A percentile compares a stretch with the other conserved stretches of the same genome.
These are phyloP conservation scores for Xerocomellus chrysenteron DNA, from an alignment of 768 basidiomycete species.

Conservation along the genomic window DNA sequence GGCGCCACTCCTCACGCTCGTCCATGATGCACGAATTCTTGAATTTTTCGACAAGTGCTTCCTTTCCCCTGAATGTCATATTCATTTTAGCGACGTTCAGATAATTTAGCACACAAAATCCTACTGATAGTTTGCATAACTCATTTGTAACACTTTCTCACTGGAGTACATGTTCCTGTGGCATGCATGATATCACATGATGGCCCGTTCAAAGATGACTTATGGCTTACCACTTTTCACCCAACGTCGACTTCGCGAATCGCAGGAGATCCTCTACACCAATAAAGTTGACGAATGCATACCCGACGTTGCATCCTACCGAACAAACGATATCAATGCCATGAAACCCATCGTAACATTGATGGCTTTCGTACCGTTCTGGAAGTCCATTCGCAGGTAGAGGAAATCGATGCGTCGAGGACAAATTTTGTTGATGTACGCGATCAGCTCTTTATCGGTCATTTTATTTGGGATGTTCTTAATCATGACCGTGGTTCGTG, in stretches of 20 bases:
- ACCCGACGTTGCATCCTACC: slow-evolving; percentile 73
- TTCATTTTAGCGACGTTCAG: slow-evolving; percentile 8
- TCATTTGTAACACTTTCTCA: slow-evolving; percentile 88
- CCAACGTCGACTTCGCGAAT: slow-evolving; percentile 73
- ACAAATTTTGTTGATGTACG: slow-evolving; percentile 69
- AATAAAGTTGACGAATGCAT: slow-evolving; percentile 91
- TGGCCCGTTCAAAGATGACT: background rate
- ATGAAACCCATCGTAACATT: background rate
- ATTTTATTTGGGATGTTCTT: slow-evolving; percentile 95
- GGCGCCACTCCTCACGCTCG: slow-evolving; percentile 77
- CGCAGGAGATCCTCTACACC: slow-evolving; percentile 68
- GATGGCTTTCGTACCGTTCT: slow-evolving; percentile 54
- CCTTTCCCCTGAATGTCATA: slow-evolving; percentile 64
- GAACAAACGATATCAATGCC: slow-evolving; percentile 1
- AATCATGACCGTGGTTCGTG: slow-evolving; percentile 83
- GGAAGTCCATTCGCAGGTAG: slow-evolving; percentile 85
- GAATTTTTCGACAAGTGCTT: slow-evolving; percentile 88
- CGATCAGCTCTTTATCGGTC: slow-evolving; percentile 69
- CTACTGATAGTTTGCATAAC: slow-evolving; percentile 90
- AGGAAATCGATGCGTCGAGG: slow-evolving; percentile 81
- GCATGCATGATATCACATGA: slow-evolving; percentile 3
- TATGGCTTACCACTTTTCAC: slow-evolving; percentile 70
- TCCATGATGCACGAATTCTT: slow-evolving; percentile 91
- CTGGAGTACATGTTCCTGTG: slow-evolving; percentile 88
- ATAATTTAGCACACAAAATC: slow-evolving; percentile 30